Evolutionary conservation across 2,329 filamentous ascomycete genomes (phyloP).

Genomic region (Gnomoniopsis sp.): DNA sequence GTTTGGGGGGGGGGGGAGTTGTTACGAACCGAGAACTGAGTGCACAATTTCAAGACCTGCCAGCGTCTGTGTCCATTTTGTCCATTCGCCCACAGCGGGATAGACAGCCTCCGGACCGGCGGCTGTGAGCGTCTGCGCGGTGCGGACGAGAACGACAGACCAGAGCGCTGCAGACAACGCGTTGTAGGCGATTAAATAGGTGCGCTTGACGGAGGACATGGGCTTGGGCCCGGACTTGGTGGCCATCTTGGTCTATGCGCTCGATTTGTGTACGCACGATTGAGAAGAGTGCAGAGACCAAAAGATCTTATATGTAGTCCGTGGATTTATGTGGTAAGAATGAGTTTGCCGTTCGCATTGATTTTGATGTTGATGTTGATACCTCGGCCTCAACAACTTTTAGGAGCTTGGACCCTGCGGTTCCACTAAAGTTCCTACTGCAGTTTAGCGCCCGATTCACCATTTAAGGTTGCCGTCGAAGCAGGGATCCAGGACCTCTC

Average conservation of each 20-base stretch:
- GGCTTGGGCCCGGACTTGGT: conserved; percentile 22
- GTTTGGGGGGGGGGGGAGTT: not conserved
- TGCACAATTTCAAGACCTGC: conserved; percentile 83
- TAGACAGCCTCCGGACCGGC: conserved; percentile 59
- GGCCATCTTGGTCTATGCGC: conserved; percentile 1
- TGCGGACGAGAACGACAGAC: conserved; percentile 70
- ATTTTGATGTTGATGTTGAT: not conserved
- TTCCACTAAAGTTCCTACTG: not conserved
- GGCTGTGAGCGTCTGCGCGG: conserved; percentile 50
- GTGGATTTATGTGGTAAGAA: not conserved
- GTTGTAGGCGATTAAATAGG: conserved; percentile 19
- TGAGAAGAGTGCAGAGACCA: not conserved
- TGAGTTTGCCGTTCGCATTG: not conserved
- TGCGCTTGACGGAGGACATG: conserved; percentile 24
- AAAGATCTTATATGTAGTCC: too few relatives aligned
- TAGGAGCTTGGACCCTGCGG: conserved; percentile 2
- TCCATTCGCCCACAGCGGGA: conserved; percentile 60
- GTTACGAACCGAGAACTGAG: conserved; percentile 63
- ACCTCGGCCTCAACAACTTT: conserved; percentile 3
- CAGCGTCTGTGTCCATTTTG: conserved; percentile 77
- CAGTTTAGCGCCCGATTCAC: not conserved
- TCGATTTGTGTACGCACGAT: not conserved
- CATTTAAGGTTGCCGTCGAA: not conserved
- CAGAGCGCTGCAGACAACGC: conserved; percentile 53
- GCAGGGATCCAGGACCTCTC: conserved; percentile 10